Percentiles rank a stretch among this genome's conserved stretches.
phyloP scores from a whole-genome alignment of 805 yeast species.

The Metschnikowia hibisci region DNA sequence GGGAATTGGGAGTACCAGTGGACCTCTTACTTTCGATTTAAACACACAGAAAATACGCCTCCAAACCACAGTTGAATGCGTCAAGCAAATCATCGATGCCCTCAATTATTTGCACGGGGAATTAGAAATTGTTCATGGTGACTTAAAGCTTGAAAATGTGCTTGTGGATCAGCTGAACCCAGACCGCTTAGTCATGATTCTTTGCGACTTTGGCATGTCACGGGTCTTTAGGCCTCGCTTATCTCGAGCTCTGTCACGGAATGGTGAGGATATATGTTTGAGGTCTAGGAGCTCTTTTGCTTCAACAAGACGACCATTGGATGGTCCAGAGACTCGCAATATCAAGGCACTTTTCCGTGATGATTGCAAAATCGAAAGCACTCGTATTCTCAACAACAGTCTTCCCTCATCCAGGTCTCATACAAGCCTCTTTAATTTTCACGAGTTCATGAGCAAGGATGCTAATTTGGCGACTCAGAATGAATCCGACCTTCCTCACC shows the following conservation, averaged over 20 bases:
- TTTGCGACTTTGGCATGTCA: constrained; percentile 92
- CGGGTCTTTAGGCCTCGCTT: constrained; percentile 29
- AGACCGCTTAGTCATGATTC: constrained; percentile 48
- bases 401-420: constrained; percentile 10
- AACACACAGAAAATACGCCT: constrained; percentile 32
- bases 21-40: constrained; percentile 28
- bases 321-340: constrained; percentile 28
- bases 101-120: constrained; percentile 54
- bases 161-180: constrained; percentile 43
- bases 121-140: constrained; percentile 71
- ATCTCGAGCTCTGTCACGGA: constrained; percentile 21
- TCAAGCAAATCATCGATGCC: constrained; percentile 55
- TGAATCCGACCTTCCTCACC: constrained; percentile 50
- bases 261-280: constrained; percentile 9
- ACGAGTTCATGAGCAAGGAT: constrained; percentile 15
- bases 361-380: constrained; percentile 33
- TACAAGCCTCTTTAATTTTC: constrained; percentile 10
- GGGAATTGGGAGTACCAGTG: constrained; percentile 24
- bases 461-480: constrained; percentile 17
- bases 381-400: constrained; percentile 19
- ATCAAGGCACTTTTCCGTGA: constrained; percentile 24
- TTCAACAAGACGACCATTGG: constrained; percentile 31
- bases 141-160: constrained; percentile 78
- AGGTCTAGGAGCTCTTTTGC: constrained; percentile 35
- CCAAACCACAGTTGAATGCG: constrained; percentile 28